A percentile compares a stretch with the other conserved stretches of the same genome.
Conservation (phyloP, 306 rosid genomes). For the Pterocarpus macrocarpus region DNA sequence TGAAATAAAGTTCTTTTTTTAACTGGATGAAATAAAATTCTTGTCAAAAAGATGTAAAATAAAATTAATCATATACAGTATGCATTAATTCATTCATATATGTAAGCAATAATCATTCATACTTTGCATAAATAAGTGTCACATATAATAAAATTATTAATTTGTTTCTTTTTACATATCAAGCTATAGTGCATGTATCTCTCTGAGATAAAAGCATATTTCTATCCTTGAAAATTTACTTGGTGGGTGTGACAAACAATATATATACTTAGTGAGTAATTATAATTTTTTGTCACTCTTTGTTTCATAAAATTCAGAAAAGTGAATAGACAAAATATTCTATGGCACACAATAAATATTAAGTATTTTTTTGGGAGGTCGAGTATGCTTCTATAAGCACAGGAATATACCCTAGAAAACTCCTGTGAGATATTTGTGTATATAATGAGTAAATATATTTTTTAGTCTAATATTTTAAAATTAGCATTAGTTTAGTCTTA, state of each 20-base stretch:
- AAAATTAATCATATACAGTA: neutral
- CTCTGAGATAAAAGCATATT: neutral
- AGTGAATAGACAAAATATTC: neutral
- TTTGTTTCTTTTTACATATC: neutral
- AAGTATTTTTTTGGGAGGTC: neutral
- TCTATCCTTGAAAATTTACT: neutral
- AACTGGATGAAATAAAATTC: no score
- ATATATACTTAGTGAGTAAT: no score
- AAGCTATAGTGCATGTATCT: neutral
- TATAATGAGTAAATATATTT: neutral
- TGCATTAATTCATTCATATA: no score
- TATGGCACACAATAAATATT: neutral
- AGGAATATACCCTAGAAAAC: neutral
- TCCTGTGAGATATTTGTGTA: neutral
- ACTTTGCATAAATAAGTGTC: neutral
- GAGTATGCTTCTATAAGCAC: neutral
- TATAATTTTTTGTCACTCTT: neutral
- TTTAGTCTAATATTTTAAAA: no score
- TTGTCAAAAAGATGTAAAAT: neutral
- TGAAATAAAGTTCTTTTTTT: no score
- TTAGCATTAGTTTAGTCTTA: no score
- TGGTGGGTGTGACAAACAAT: neutral
- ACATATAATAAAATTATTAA: neutral
- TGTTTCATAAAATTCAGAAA: neutral
- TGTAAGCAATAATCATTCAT: neutral